These are phyloP conservation scores for Suillus alpinus DNA, from an alignment of 768 basidiomycete genomes.

Conservation along the genomic window DNA sequence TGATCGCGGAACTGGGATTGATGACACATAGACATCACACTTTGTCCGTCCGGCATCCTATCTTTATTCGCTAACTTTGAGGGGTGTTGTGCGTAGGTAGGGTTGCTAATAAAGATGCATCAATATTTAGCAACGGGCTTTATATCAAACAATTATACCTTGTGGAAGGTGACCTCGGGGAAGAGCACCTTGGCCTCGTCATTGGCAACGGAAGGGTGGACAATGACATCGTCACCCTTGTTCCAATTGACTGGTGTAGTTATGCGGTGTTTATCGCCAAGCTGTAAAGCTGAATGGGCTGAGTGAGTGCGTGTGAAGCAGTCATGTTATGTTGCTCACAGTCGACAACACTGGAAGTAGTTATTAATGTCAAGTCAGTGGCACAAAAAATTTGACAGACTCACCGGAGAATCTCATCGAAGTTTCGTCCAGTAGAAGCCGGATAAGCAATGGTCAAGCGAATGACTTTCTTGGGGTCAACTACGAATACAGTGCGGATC, in stretches of 20 bases:
- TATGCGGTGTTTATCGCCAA: constrained; percentile 81
- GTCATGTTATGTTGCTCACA: constrained; percentile 32
- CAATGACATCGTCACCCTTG: constrained; percentile 90
- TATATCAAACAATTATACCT: constrained; percentile 43
- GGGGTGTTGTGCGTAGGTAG: constrained; percentile 83
- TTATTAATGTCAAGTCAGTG: constrained; percentile 9
- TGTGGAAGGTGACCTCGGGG: constrained; percentile 77
- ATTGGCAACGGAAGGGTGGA: constrained; percentile 78
- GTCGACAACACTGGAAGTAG: constrained; percentile 64
- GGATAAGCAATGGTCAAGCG: constrained; percentile 90
- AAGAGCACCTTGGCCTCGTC: constrained; percentile 92
- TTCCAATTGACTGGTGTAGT: constrained; percentile 96
- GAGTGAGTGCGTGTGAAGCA: neutral
- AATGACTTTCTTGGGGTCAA: constrained; percentile 96
- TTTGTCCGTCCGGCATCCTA: neutral
- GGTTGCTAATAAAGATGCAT: constrained; percentile 44
- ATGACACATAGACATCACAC: neutral
- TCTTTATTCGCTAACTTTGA: constrained; percentile 24
- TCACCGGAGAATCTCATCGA: constrained; percentile 65
- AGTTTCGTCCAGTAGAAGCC: constrained; percentile 94
- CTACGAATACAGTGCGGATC: constrained; percentile 96
- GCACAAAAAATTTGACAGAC: neutral
- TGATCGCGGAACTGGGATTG: neutral
- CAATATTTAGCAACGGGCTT: neutral
- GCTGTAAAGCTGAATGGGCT: constrained; percentile 63